phyloP scores from a whole-genome alignment of 2,329 filamentous ascomycete genomes.

The Paraphoma chrysanthemicola region DNA sequence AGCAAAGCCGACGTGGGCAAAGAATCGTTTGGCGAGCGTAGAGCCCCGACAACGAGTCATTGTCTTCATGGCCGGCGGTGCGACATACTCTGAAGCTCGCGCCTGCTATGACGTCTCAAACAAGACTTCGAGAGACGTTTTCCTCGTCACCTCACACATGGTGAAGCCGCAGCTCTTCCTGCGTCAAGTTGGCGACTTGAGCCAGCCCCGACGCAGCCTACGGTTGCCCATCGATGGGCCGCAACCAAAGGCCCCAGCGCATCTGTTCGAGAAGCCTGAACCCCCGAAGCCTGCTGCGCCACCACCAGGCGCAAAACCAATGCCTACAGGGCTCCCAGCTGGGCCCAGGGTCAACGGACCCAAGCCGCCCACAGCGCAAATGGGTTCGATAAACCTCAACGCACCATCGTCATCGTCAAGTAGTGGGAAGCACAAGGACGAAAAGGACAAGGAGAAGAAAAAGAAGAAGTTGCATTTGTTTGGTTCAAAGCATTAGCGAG shows the following conservation, averaged over 20 bases:
- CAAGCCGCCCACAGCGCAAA: constrained; percentile 43
- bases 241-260: constrained; percentile 80
- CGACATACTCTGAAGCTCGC: constrained; percentile 89
- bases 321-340: constrained; percentile 38
- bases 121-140: constrained; percentile 78
- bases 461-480: constrained; percentile 68
- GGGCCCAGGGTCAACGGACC: constrained; percentile 34
- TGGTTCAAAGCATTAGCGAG: constrained; percentile 39
- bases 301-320: constrained; percentile 53
- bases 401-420: constrained; percentile 23
- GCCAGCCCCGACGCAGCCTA: constrained; percentile 74
- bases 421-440: constrained; percentile 25
- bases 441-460: constrained; percentile 47
- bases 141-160: constrained; percentile 92
- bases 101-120: constrained; percentile 87
- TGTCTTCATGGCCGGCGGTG: constrained; percentile 93
- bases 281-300: constrained; percentile 62
- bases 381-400: constrained; percentile 44
- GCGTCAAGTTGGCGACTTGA: constrained; percentile 81
- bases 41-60: constrained; percentile 92
- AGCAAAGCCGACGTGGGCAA: constrained; percentile 95
- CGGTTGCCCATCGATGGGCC: constrained; percentile 83
- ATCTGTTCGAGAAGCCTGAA: constrained; percentile 79
- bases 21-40: constrained; percentile 72
- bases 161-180: constrained; percentile 83